Conservation (phyloP, 2,329 filamentous ascomycete species). For the Metarhizium robertsii region DNA sequence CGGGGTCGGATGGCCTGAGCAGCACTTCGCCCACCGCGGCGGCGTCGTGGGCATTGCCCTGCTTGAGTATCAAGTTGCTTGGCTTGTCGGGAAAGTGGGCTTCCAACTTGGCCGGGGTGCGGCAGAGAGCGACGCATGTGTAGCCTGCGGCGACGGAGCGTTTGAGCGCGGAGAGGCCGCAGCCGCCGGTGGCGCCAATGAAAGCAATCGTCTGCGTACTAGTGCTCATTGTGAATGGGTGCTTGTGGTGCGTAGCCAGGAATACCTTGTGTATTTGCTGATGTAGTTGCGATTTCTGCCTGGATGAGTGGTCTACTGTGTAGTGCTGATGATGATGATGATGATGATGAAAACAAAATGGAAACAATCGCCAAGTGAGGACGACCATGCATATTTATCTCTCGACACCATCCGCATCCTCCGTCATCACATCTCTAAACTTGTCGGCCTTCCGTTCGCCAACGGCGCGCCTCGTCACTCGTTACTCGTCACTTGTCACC, state of each 20-base stretch:
- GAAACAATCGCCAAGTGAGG: not conserved
- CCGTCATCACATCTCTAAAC: not conserved
- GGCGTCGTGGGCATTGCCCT: constrained; percentile 28
- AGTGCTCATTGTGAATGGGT: constrained; percentile 7
- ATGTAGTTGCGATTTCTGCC: too few species aligned
- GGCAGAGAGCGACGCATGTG: constrained; percentile 30
- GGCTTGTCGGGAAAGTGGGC: constrained; percentile 18
- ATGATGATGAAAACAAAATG: not conserved
- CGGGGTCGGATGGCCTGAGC: constrained; percentile 12
- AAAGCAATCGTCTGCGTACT: constrained; percentile 18
- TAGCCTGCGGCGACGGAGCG: constrained; percentile 26
- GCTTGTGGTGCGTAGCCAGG: not conserved
- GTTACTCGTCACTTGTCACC: too few species aligned
- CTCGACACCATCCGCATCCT: not conserved
- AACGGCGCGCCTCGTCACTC: not conserved
- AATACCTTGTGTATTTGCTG: too few species aligned
- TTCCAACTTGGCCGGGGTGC: constrained; percentile 30
- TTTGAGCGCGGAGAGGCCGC: constrained; percentile 27
- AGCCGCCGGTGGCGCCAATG: constrained; percentile 34
- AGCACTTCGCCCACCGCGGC: constrained; percentile 24
- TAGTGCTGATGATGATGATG: not conserved
- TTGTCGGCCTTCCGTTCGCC: not conserved
- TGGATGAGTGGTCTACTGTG: too few species aligned
- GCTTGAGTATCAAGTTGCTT: constrained; percentile 25
- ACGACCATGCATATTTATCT: not conserved